A percentile compares a stretch with the other conserved stretches of the same genome.
These are phyloP conservation scores for Cladosporium halotolerans DNA, from an alignment of 2,329 filamentous ascomycete genomes.

Conservation along the genomic window DNA sequence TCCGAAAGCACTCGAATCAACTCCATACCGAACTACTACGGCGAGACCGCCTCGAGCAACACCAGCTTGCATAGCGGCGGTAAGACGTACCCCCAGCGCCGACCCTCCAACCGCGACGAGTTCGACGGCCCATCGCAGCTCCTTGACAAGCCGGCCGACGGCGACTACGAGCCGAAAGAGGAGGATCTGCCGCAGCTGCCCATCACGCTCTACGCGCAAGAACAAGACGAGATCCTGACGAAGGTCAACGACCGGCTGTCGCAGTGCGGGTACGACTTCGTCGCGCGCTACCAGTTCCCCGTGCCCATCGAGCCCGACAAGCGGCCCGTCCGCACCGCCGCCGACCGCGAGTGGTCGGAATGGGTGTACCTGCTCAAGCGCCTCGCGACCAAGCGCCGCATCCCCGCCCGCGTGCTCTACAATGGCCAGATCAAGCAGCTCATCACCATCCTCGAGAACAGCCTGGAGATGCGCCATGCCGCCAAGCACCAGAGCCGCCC, in stretches of 20 bases:
- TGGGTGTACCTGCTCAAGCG: constrained; percentile 85
- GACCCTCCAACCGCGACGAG: constrained; percentile 76
- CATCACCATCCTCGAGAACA: constrained; percentile 82
- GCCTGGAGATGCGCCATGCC: constrained; percentile 78
- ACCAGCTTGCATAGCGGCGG: constrained; percentile 18
- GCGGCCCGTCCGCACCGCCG: constrained; percentile 65
- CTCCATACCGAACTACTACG: constrained; percentile 19
- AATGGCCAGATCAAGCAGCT: constrained; percentile 86
- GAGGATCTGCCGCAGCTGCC: constrained; percentile 75
- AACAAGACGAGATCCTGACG: constrained; percentile 74
- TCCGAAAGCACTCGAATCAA: constrained; percentile 24
- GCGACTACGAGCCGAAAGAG: constrained; percentile 69
- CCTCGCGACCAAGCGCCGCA: constrained; percentile 77
- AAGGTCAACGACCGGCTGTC: constrained; percentile 80
- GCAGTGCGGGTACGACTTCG: constrained; percentile 82
- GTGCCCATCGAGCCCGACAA: constrained; percentile 79
- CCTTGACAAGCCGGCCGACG: constrained; percentile 63
- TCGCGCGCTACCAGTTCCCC: constrained; percentile 85
- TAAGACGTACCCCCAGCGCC: constrained; percentile 47
- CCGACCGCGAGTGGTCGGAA: constrained; percentile 83
- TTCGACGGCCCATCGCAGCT: constrained; percentile 85
- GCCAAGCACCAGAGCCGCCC: constrained; percentile 77
- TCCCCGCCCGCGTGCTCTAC: constrained; percentile 76
- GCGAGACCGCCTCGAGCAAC: constrained; percentile 18
- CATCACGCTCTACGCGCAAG: constrained; percentile 73